phyloP scores from a whole-genome alignment of 2,329 filamentous ascomycete species.

The Pestalotiopsis sp. region DNA sequence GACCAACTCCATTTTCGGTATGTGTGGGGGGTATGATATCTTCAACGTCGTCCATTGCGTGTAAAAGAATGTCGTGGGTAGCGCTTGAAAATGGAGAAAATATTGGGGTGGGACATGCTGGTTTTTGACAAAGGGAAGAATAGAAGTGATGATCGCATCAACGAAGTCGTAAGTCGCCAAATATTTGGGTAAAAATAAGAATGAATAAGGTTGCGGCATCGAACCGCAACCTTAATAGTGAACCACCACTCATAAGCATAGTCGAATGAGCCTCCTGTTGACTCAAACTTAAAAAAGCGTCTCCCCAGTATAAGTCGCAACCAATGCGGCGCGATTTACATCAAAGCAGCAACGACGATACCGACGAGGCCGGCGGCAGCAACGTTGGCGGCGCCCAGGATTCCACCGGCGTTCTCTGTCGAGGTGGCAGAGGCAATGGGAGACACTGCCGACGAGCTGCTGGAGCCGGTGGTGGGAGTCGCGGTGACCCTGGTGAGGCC shows the following conservation, averaged over 20 bases:
- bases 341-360: constrained; percentile 48
- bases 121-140: constrained; percentile 34
- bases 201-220: constrained; percentile 3
- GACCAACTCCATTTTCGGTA: constrained; percentile 14
- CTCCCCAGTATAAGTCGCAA: constrained; percentile 12
- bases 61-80: constrained; percentile 27
- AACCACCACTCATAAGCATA: background rate
- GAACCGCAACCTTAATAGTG: constrained; percentile 1
- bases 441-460: constrained; percentile 18
- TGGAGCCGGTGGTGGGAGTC: constrained; percentile 28
- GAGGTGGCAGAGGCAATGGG: constrained; percentile 32
- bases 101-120: constrained; percentile 17
- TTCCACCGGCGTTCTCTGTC: constrained; percentile 37
- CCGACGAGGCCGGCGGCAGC: constrained; percentile 51
- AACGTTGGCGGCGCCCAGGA: constrained; percentile 43
- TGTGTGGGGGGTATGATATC: constrained; percentile 23
- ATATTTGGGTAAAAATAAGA: constrained; percentile 5
- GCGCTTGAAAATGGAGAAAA: constrained; percentile 17
- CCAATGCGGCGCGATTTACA: constrained; percentile 39
- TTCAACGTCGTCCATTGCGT: constrained; percentile 27
- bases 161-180: constrained; percentile 19
- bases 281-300: background rate
- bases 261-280: background rate
- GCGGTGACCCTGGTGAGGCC: constrained; percentile 22
- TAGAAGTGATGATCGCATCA: constrained; percentile 27